These are phyloP conservation scores for Dothideomycetidae sp. DNA, from an alignment of 2,329 filamentous ascomycete species.

Conservation along the genomic window DNA sequence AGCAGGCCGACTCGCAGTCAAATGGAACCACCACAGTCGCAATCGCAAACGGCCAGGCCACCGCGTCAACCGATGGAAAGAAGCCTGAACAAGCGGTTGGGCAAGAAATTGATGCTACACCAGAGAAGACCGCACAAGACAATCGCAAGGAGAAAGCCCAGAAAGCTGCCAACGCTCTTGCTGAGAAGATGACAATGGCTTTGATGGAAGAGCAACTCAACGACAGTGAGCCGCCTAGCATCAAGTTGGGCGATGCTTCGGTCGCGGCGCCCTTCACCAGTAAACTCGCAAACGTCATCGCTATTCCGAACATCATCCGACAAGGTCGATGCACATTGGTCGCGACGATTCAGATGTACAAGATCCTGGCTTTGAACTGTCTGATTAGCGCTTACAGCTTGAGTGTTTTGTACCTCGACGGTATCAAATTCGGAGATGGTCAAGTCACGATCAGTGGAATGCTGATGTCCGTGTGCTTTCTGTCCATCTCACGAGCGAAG, in stretches of 20 bases:
- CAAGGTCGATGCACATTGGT: slow-evolving; percentile 96
- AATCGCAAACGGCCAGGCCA: slow-evolving; percentile 14
- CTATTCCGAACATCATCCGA: slow-evolving; percentile 94
- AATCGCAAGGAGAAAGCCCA: slow-evolving; percentile 43
- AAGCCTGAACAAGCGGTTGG: slow-evolving; percentile 29
- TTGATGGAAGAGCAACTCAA: slow-evolving; percentile 87
- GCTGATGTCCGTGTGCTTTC: slow-evolving; percentile 98
- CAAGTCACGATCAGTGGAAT: slow-evolving; percentile 98
- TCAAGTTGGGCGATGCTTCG: slow-evolving; percentile 94
- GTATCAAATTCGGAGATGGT: slow-evolving; percentile 97
- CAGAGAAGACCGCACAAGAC: slow-evolving; percentile 31
- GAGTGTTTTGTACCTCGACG: slow-evolving; percentile 89
- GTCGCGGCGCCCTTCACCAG: slow-evolving; percentile 95
- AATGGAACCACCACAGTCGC: slow-evolving; percentile 26
- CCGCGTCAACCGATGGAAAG: slow-evolving; percentile 4
- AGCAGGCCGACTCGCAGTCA: slow-evolving; percentile 37
- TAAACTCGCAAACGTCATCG: slow-evolving; percentile 91
- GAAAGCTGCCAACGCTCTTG: slow-evolving; percentile 60
- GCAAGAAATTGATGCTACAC: slow-evolving; percentile 41
- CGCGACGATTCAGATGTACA: slow-evolving; percentile 99
- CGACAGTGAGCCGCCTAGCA: slow-evolving; percentile 79
- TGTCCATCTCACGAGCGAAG: slow-evolving; percentile 94
- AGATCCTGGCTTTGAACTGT: slow-evolving; percentile 95
- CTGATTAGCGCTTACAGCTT: slow-evolving; percentile 95
- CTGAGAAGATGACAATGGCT: slow-evolving; percentile 69